These are phyloP conservation scores for Eragrostis tef DNA, from an alignment of 202 grass and related monocot genomes.

Conservation along the genomic window DNA sequence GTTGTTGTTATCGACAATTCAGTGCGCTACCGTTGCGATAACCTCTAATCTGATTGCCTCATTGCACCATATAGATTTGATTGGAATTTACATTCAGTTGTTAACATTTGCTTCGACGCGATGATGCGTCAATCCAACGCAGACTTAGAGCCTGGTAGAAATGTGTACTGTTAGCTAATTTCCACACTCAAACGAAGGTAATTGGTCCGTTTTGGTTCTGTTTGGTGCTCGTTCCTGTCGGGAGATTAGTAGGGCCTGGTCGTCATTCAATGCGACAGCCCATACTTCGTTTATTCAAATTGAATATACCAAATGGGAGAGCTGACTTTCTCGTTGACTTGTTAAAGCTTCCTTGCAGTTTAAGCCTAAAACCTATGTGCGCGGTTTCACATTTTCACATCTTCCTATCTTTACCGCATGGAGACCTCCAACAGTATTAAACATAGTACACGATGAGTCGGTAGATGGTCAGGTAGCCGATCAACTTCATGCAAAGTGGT, in stretches of 20 bases:
- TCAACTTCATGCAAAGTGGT: neutral
- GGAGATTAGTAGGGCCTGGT: neutral
- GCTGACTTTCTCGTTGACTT: slow-evolving; percentile 44
- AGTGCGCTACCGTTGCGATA: neutral
- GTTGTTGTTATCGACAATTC: neutral
- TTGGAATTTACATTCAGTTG: neutral
- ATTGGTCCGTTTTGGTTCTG: neutral
- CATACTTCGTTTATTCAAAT: neutral
- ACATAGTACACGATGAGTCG: neutral
- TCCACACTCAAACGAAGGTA: neutral
- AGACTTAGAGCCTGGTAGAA: neutral
- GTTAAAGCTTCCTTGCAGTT: neutral
- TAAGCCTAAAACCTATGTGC: neutral
- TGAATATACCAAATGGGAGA: neutral
- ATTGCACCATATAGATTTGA: no score
- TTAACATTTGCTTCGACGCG: neutral
- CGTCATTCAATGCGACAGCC: neutral
- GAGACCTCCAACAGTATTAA: neutral
- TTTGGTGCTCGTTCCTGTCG: slow-evolving; percentile 40
- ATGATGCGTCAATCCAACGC: neutral
- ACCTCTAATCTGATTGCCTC: neutral
- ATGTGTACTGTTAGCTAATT: neutral
- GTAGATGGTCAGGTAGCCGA: neutral
- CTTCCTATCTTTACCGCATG: neutral
- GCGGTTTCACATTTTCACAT: slow-evolving; percentile 26